Evolutionary conservation across 2,329 filamentous ascomycete genomes (phyloP).

Genomic region (Aspergillus fumigatiaffinis): DNA sequence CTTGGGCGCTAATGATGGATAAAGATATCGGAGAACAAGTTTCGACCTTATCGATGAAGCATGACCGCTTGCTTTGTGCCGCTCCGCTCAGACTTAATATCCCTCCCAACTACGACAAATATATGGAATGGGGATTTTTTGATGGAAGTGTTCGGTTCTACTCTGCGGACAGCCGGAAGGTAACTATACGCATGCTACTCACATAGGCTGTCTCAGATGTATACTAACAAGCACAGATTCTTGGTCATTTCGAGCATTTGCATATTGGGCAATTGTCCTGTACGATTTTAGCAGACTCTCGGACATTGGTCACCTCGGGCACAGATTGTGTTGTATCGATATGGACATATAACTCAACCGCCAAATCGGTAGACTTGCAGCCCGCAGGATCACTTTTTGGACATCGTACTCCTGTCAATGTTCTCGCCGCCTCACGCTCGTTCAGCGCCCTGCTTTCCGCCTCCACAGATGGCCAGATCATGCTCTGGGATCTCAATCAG

Average conservation of each 20-base stretch:
- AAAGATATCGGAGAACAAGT: conserved; percentile 71
- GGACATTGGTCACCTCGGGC: conserved; percentile 85
- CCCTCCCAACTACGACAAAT: conserved; percentile 81
- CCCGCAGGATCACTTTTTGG: conserved; percentile 81
- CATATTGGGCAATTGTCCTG: conserved; percentile 87
- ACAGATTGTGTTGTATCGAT: conserved; percentile 88
- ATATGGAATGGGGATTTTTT: conserved; percentile 92
- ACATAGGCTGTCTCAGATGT: not conserved
- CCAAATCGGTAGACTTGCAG: conserved; percentile 72
- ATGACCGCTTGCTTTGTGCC: conserved; percentile 78
- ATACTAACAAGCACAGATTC: conserved; percentile 42
- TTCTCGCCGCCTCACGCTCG: conserved; percentile 78
- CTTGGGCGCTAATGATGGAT: conserved; percentile 2
- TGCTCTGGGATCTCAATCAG: conserved; percentile 92
- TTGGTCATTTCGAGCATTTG: conserved; percentile 88
- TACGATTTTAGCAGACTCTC: conserved; percentile 80
- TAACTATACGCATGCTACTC: conserved; percentile 26
- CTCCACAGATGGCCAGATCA: conserved; percentile 73
- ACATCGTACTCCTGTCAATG: conserved; percentile 77
- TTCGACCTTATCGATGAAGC: conserved; percentile 69
- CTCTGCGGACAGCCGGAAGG: conserved; percentile 74
- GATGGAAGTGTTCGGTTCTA: conserved; percentile 93
- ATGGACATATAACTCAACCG: conserved; percentile 64
- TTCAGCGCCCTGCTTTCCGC: conserved; percentile 86
- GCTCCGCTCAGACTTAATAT: conserved; percentile 83